These are phyloP conservation scores for Xylaria curta DNA, from an alignment of 495 filamentous ascomycete genomes.

Conservation along the genomic window DNA sequence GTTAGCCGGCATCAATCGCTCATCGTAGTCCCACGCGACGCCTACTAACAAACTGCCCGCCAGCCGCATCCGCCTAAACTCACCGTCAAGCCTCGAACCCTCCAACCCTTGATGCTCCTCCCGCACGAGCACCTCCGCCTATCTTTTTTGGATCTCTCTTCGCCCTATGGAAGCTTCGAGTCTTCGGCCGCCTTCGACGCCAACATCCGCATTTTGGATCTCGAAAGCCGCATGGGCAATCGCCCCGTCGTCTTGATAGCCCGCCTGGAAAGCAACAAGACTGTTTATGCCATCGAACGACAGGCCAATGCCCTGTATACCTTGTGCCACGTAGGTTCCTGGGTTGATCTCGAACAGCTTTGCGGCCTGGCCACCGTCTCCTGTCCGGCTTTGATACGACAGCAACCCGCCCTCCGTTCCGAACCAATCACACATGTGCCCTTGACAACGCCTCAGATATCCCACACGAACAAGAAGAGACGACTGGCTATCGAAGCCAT, in stretches of 20 bases:
- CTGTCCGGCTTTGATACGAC: constrained; percentile 34
- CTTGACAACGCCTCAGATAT: constrained; percentile 44
- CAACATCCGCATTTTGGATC: constrained; percentile 66
- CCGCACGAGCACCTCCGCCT: constrained; percentile 66
- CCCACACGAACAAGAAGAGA: constrained; percentile 55
- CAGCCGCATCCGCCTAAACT: constrained; percentile 66
- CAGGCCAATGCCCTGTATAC: constrained; percentile 70
- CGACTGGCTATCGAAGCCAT: constrained; percentile 60
- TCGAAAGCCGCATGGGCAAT: constrained; percentile 57
- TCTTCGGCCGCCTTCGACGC: constrained; percentile 63
- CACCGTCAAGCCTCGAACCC: constrained; percentile 62
- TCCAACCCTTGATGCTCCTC: constrained; percentile 66
- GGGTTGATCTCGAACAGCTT: constrained; percentile 64
- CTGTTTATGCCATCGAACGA: constrained; percentile 75
- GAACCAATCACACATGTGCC: constrained; percentile 29
- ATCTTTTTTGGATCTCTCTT: constrained; percentile 63
- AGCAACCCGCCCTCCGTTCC: constrained; percentile 23
- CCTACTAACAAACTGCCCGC: constrained; percentile 35
- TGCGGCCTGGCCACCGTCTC: constrained; percentile 49
- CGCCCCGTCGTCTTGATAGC: constrained; percentile 70
- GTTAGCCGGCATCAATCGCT: constrained; percentile 34
- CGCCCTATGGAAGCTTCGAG: constrained; percentile 57
- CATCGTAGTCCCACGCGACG: neutral
- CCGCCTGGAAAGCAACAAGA: constrained; percentile 61
- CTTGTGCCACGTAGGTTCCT: constrained; percentile 70